Conservation (phyloP, 2,329 filamentous ascomycete genomes). For the Colletotrichum sojae region DNA sequence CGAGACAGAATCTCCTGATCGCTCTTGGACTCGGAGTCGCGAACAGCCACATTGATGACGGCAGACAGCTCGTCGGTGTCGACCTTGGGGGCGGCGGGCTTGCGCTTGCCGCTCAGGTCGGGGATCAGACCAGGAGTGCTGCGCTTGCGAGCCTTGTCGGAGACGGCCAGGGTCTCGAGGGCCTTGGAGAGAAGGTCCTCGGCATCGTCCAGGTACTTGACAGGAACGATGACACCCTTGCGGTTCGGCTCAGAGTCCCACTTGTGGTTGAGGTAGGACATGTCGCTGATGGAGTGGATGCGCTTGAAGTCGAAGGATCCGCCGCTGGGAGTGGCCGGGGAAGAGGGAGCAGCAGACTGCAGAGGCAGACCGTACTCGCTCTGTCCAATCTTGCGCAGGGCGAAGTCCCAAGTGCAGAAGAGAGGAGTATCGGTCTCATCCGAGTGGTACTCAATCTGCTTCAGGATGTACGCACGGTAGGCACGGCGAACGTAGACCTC, state of each 20-base stretch:
- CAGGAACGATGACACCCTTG: constrained; percentile 95
- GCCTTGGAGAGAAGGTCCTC: constrained; percentile 90
- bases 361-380: constrained; percentile 89
- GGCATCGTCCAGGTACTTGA: constrained; percentile 92
- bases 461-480: constrained; percentile 95
- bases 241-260: constrained; percentile 82
- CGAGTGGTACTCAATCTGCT: constrained; percentile 89
- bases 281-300: constrained; percentile 95
- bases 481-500: constrained; percentile 97
- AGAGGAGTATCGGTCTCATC: constrained; percentile 77
- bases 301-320: constrained; percentile 79
- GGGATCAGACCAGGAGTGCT: constrained; percentile 73
- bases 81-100: constrained; percentile 66
- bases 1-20: constrained; percentile 85
- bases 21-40: constrained; percentile 86
- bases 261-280: constrained; percentile 87
- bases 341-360: constrained; percentile 85
- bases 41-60: constrained; percentile 92
- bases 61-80: constrained; percentile 87
- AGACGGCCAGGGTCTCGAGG: constrained; percentile 82
- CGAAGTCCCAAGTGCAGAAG: constrained; percentile 96
- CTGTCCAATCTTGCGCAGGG: constrained; percentile 92
- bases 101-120: constrained; percentile 82
- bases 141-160: constrained; percentile 69
- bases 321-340: constrained; percentile 80